These are phyloP conservation scores for Hanseniaspora valbyensis DNA, from an alignment of 805 yeast genomes.

Conservation along the genomic window DNA sequence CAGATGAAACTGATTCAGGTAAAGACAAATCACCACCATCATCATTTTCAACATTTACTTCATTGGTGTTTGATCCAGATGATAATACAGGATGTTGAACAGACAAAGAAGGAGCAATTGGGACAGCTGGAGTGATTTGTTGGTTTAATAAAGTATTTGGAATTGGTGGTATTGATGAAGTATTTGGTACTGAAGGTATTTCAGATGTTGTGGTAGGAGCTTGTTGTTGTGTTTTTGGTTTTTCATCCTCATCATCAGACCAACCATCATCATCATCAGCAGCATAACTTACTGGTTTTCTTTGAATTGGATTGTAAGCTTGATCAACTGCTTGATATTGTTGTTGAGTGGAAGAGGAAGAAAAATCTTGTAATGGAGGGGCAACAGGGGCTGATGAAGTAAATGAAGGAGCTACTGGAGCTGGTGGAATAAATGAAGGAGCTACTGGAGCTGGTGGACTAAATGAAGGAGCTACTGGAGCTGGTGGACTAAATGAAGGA, in stretches of 20 bases:
- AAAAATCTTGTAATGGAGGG: constrained; percentile 5
- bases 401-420: constrained; percentile 8
- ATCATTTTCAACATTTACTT: constrained; percentile 3
- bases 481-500: constrained; percentile 7
- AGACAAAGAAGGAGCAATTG: constrained; percentile 6
- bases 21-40: constrained; percentile 28
- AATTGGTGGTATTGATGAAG: no score
- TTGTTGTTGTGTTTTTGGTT: neutral
- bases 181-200: constrained; percentile 9
- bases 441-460: constrained; percentile 15
- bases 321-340: neutral
- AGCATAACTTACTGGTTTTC: constrained; percentile 13
- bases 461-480: constrained; percentile 8
- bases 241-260: constrained; percentile 4
- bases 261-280: constrained; percentile 5
- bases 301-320: neutral
- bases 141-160: no score
- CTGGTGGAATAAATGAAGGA: constrained; percentile 7
- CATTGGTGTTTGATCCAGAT: neutral
- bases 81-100: constrained; percentile 3
- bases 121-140: constrained; percentile 17
- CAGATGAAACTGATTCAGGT: constrained; percentile 30
- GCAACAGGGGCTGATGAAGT: constrained; percentile 14
- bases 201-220: neutral
- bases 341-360: no score